Base-by-base conservation (phyloP, 176 grass and related monocot species). In the Cocos nucifera region DNA sequence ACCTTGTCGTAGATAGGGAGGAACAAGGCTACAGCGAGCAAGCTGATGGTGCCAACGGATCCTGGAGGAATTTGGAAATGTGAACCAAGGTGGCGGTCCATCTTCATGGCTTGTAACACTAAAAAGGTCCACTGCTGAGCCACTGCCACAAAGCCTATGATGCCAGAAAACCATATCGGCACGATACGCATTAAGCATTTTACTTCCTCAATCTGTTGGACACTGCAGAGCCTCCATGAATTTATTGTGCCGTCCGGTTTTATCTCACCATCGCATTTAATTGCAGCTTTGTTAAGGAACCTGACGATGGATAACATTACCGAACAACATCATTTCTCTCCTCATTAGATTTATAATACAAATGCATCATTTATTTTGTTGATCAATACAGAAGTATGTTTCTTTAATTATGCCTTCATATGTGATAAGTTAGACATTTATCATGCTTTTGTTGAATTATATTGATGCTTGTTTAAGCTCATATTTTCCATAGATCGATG, bases 141-240 rank as follows among this genome's bases (percentile, higher is more conserved):
- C 64, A 84, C 3, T 18, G 82, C 61, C 35, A 96, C 10, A 22
- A 79, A 96, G 63, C 74, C 78, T 67, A 90, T 29, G 54, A 96
- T 55, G 50, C 75, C 86, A 51, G 86, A 82, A 16, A 82, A 29
- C 79, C 58, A 90, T 23, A 95, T 64, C 51, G 83, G 91, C 22
- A 95, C 51, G 74, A 90, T 87, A 56, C 72, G 73, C 59, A 90
- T 75, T 50, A 87, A 79, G 66, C 83, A 96, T 73, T 96, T 90
- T 17, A 80, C 73, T 73, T 90, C 86, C 68, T 96, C 91, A 60
- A 87, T 77, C 54, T 79, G 75, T 57, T 82, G 91, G 50, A 96
- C 75, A 64, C 75, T 96, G 68, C 83, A 82, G 26, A 90, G 72
- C 23, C 74, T 59, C 86, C 83, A 90, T 26, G 56, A 22, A 58